phyloP scores from a whole-genome alignment of 495 filamentous ascomycete genomes.

The Chaetomium tenue region DNA sequence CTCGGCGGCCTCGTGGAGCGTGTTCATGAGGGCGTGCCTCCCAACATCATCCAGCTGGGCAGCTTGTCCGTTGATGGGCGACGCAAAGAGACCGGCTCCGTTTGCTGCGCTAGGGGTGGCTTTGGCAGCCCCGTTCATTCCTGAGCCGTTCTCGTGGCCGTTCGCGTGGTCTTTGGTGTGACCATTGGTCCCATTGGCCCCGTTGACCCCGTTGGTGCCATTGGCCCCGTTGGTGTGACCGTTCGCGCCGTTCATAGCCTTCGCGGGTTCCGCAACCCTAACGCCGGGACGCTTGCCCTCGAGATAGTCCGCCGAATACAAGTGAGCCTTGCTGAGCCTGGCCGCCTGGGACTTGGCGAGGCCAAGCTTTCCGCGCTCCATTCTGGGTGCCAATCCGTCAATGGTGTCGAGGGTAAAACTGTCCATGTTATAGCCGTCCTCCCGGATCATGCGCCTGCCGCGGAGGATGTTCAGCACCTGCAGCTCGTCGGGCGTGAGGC shows the following conservation, averaged over 20 bases:
- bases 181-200: too few species aligned
- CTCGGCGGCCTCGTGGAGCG: neutral
- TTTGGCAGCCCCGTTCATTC: neutral
- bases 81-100: neutral
- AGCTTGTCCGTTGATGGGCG: neutral
- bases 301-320: neutral
- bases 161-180: too few species aligned
- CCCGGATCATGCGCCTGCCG: slow-evolving; percentile 31
- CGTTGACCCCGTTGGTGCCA: neutral
- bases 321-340: neutral
- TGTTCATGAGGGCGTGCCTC: neutral
- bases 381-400: slow-evolving; percentile 36
- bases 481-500: slow-evolving; percentile 35
- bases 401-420: slow-evolving; percentile 40
- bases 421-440: slow-evolving; percentile 38
- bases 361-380: slow-evolving; percentile 19
- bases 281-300: neutral
- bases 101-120: neutral
- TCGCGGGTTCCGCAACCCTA: neutral
- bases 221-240: neutral
- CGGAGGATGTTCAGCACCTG: slow-evolving; percentile 30
- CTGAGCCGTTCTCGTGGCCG: too few species aligned
- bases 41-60: neutral
- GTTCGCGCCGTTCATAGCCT: neutral
- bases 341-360: slow-evolving; percentile 5